Evolutionary conservation across 768 basidiomycete species (phyloP).

Genomic region (Kwoniella sp.): DNA sequence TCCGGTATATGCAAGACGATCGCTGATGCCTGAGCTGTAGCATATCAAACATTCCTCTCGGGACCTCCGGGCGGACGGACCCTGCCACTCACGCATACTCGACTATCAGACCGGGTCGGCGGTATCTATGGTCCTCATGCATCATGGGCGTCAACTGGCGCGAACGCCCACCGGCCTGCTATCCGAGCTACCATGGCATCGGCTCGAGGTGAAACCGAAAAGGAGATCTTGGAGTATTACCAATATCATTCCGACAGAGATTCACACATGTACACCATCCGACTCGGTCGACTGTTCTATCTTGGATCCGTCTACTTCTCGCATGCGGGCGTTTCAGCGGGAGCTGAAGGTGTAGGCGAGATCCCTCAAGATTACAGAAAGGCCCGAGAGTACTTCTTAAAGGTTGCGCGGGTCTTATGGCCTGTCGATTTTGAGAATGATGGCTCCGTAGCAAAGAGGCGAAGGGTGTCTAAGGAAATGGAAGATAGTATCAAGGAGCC

Average conservation of each 20-base stretch:
- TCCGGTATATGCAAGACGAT: not conserved
- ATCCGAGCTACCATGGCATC: constrained; percentile 81
- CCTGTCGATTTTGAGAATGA: constrained; percentile 57
- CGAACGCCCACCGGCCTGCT: constrained; percentile 70
- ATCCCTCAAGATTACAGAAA: constrained; percentile 75
- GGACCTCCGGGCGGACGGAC: constrained; percentile 91
- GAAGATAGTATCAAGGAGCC: constrained; percentile 61
- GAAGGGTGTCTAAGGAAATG: constrained; percentile 56
- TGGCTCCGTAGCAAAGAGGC: constrained; percentile 33
- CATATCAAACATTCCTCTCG: constrained; percentile 75
- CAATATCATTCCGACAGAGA: constrained; percentile 95
- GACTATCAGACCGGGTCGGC: constrained; percentile 84
- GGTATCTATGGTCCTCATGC: constrained; percentile 95
- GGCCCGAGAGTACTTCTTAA: constrained; percentile 80
- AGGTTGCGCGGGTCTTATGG: constrained; percentile 84
- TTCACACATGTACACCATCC: constrained; percentile 83
- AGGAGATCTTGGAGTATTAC: constrained; percentile 89
- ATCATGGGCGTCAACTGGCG: constrained; percentile 84
- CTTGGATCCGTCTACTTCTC: constrained; percentile 86
- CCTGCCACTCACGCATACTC: constrained; percentile 75
- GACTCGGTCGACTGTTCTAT: constrained; percentile 93
- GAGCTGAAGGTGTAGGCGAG: constrained; percentile 90
- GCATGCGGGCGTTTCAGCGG: constrained; percentile 78
- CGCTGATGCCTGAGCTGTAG: constrained; percentile 58
- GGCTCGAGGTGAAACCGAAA: constrained; percentile 90